Base-by-base conservation (phyloP, 2,329 filamentous ascomycete genomes). In the Rhexocercosporidium sp. region DNA sequence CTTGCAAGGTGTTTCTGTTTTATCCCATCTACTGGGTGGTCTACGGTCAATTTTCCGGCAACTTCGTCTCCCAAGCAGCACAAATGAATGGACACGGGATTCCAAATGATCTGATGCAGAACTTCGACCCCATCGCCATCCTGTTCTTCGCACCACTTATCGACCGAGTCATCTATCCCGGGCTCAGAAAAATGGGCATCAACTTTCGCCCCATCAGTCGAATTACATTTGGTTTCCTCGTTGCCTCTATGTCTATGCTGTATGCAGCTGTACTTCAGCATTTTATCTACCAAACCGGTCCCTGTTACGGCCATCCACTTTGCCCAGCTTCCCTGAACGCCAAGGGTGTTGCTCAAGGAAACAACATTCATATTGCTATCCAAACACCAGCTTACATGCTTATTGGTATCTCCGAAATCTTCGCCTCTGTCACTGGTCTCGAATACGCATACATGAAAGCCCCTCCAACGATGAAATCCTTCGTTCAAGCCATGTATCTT, bases 361-460 rank as follows among this genome's bases (percentile, higher is more conserved):
- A 86, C 76, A 82, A 79, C 29, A 78, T 86, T 22, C 71, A 76
- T 18, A 75, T 77, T 31, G 78, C 85, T 3, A 78, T 83, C 11
- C 85, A 87, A 77, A 82, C 78, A 27, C 78, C 85, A 14, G 71
- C 77, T 0, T 79, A 78, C 64, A 78, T 86, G 14, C 78, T 88
- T 5, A 81, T 85, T 54, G 86, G 82, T 67, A 81, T 86, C 69
- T 85, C 84, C 0, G 86, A 88, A 76, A 86, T 87, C 71, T 85
- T 87, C 71, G 82, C 84, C 1, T 85, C 82, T 14, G 82, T 88
- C 60, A 87, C 86, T 1, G 89, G 88, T 3, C 86, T 91, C 70
- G 91, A 93, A 77, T 93, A 92, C 70, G 91, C 92, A 51, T 94
- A 89, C 80, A 90, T 89, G 77, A 92, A 93, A 80, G 90, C 91